Conservation (phyloP, 306 rosid species). For the Ceratonia siliqua region DNA sequence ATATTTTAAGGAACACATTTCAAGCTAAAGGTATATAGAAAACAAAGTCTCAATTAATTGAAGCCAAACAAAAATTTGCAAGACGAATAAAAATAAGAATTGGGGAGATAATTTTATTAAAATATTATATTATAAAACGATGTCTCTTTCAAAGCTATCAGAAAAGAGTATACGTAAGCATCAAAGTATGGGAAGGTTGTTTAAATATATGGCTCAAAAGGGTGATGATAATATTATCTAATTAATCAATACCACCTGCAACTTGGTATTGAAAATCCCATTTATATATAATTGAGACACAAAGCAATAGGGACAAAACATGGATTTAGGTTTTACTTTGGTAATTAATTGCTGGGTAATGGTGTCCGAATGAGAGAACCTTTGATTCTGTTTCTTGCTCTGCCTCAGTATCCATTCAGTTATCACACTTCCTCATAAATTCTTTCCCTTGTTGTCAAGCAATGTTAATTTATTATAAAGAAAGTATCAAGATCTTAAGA, state of each 20-base stretch:
- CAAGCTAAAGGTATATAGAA: too few relatives aligned
- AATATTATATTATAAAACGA: not conserved
- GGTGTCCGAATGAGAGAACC: too few relatives aligned
- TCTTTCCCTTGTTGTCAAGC: too few relatives aligned
- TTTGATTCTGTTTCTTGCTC: too few relatives aligned
- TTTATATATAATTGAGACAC: not conserved
- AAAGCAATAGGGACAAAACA: not conserved
- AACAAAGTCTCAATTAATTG: not conserved
- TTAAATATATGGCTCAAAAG: not conserved
- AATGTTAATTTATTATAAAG: too few relatives aligned
- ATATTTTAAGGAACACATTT: too few relatives aligned
- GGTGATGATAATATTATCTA: constrained; percentile 17
- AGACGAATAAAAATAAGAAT: not conserved
- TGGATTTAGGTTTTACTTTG: too few relatives aligned
- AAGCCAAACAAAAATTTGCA: not conserved
- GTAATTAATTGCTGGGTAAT: too few relatives aligned
- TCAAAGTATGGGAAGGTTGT: not conserved
- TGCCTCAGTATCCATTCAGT: too few relatives aligned
- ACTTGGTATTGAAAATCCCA: not conserved
- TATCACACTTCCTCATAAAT: too few relatives aligned
- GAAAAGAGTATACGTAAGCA: not conserved
- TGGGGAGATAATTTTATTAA: not conserved
- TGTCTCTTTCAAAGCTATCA: not conserved
- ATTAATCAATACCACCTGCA: not conserved
- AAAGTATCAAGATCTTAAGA: too few relatives aligned